phyloP scores from a whole-genome alignment of 176 grass and related monocot species.

The Ananas comosus region DNA sequence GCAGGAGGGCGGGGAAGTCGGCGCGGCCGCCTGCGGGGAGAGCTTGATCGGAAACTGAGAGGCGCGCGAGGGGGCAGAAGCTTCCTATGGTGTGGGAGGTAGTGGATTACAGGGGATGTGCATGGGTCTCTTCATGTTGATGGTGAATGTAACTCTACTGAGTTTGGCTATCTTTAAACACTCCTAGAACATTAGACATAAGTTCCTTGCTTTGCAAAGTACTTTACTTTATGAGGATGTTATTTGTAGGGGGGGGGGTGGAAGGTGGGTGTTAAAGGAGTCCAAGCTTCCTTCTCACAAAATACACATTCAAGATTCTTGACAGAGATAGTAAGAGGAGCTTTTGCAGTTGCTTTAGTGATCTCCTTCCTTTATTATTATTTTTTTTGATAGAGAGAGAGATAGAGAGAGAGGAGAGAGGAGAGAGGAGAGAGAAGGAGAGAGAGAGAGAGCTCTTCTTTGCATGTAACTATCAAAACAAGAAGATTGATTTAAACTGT shows the following conservation, averaged over 20 bases:
- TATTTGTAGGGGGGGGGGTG: neutral
- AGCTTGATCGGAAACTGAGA: neutral
- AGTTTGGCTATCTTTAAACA: slow-evolving; percentile 18
- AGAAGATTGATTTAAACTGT: neutral
- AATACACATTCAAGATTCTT: slow-evolving; percentile 9
- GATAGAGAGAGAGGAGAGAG: neutral
- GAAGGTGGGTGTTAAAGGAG: neutral
- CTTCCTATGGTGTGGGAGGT: neutral
- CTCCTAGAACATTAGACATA: slow-evolving; percentile 6
- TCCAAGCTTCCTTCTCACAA: slow-evolving; percentile 7
- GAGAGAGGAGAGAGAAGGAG: neutral
- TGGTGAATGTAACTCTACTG: neutral
- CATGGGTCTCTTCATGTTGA: slow-evolving; percentile 7
- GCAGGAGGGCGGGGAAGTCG: slow-evolving; percentile 15
- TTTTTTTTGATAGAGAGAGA: neutral
- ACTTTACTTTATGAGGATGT: slow-evolving; percentile 7
- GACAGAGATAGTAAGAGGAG: neutral
- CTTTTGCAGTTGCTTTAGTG: slow-evolving; percentile 8
- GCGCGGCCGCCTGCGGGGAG: slow-evolving; percentile 6
- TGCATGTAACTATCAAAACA: neutral
- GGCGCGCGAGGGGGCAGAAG: neutral
- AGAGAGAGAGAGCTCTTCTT: too few species aligned
- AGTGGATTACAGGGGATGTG: neutral
- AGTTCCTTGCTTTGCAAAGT: slow-evolving; percentile 9
- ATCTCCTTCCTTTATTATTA: slow-evolving; percentile 1